These are phyloP conservation scores for Bipolaris oryzae DNA, from an alignment of 2,329 filamentous ascomycete species.

Conservation along the genomic window DNA sequence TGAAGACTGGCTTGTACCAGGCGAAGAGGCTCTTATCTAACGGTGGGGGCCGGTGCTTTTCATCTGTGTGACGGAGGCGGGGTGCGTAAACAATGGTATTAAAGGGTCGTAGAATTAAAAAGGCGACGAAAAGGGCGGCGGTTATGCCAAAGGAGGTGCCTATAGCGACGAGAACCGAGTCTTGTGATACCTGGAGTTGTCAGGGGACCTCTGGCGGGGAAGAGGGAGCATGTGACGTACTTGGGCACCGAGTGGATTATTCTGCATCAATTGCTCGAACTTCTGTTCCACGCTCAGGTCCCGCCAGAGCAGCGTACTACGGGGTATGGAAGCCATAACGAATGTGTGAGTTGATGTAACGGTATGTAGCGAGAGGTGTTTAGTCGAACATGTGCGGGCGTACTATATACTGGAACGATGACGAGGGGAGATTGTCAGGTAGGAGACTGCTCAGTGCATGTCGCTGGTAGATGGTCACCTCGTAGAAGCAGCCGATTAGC, in stretches of 20 bases:
- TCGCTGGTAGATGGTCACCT: not conserved
- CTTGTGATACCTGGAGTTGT: constrained; percentile 57
- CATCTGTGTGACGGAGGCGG: constrained; percentile 89
- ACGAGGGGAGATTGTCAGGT: constrained; percentile 1
- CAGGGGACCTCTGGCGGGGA: constrained; percentile 8
- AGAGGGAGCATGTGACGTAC: constrained; percentile 19
- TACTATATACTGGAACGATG: not conserved
- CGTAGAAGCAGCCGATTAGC: not conserved
- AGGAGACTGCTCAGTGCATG: constrained; percentile 2
- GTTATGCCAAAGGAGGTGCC: constrained; percentile 80
- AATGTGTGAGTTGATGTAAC: constrained; percentile 3
- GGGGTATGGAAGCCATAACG: constrained; percentile 28
- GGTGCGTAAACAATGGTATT: constrained; percentile 94
- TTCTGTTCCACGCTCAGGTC: constrained; percentile 39
- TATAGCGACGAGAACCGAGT: constrained; percentile 78
- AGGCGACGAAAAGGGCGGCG: constrained; percentile 73
- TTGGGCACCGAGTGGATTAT: constrained; percentile 37
- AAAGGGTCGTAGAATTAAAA: constrained; percentile 88
- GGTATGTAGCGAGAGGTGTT: not conserved
- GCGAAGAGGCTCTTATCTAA: constrained; percentile 86
- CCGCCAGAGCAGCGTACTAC: constrained; percentile 31
- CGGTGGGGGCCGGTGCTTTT: constrained; percentile 84
- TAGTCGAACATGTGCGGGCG: not conserved
- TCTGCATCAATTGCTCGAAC: constrained; percentile 37
- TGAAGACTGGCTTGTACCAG: constrained; percentile 81